Evolutionary conservation across 2,329 filamentous ascomycete genomes (phyloP).

Genomic region (Dactylonectria estremocensis): DNA sequence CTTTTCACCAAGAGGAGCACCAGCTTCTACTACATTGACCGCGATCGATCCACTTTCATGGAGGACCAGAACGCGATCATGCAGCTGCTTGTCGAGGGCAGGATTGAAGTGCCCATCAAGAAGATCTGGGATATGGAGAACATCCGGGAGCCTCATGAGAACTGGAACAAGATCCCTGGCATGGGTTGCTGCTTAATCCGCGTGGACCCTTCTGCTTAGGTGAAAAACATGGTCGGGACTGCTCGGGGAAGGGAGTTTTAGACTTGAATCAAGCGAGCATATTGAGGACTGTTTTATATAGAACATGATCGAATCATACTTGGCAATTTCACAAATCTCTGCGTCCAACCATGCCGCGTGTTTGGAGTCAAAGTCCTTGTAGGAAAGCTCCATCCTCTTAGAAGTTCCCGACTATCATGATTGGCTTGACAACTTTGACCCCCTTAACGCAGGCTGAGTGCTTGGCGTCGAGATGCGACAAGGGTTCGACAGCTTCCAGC

Average conservation of each 20-base stretch:
- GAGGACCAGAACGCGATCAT: constrained; percentile 52
- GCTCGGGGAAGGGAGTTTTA: neutral
- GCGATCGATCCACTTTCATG: constrained; percentile 53
- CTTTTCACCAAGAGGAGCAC: constrained; percentile 51
- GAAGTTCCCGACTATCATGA: neutral
- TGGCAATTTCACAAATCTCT: neutral
- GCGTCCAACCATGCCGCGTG: neutral
- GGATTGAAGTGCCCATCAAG: constrained; percentile 56
- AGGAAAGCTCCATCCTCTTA: neutral
- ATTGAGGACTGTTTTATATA: neutral
- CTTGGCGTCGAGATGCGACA: neutral
- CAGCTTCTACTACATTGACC: constrained; percentile 55
- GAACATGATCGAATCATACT: neutral
- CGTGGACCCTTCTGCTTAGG: constrained; percentile 23
- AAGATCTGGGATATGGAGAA: constrained; percentile 59
- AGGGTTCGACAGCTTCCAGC: neutral
- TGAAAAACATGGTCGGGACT: neutral
- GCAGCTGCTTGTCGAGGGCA: constrained; percentile 49
- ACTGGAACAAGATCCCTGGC: constrained; percentile 53
- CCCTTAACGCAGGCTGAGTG: neutral
- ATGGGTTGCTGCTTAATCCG: constrained; percentile 56
- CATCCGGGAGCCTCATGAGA: constrained; percentile 55
- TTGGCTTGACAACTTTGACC: neutral
- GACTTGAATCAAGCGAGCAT: neutral
- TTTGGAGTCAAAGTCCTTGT: neutral